A percentile compares a stretch with the other conserved stretches of the same genome.
Conservation (phyloP, 257 asterid species). For the Cynanchum wilfordii region DNA sequence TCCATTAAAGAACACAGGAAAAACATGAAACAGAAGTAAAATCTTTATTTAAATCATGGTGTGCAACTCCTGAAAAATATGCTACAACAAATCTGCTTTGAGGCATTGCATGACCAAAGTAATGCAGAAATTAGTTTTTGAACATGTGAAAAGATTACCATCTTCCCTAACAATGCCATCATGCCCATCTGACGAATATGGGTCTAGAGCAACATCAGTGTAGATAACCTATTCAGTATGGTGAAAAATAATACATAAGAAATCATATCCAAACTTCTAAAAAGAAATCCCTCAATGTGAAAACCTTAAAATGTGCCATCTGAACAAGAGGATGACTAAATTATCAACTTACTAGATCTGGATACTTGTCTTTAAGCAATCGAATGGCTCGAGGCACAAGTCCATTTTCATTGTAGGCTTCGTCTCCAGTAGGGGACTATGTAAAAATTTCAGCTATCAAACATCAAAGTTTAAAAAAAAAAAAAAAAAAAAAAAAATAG, state of each 20-base stretch:
- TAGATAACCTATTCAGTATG: conserved; percentile 55
- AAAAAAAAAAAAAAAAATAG: background rate
- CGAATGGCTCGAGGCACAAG: conserved; percentile 86
- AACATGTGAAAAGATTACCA: conserved; percentile 40
- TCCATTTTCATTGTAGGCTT: conserved; percentile 90
- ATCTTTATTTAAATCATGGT: background rate
- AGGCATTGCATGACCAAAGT: background rate
- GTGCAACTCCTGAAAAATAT: background rate
- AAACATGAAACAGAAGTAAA: background rate
- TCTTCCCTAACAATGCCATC: conserved; percentile 98
- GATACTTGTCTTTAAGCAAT: conserved; percentile 83
- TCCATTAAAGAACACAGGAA: background rate
- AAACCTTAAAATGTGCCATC: conserved; percentile 3
- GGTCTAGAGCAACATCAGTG: conserved; percentile 96
- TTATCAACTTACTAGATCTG: conserved; percentile 73
- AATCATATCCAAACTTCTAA: background rate
- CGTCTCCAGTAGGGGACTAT: conserved; percentile 82
- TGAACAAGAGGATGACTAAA: conserved; percentile 7
- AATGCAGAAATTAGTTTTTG: background rate
- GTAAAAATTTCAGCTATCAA: conserved; percentile 13
- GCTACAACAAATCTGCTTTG: background rate
- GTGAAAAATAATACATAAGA: background rate
- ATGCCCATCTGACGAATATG: conserved; percentile 97
- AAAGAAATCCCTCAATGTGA: background rate
- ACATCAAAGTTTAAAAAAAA: background rate